Conservation (phyloP, 1,139 yeast species). For the Saccharomyces hybrid region DNA sequence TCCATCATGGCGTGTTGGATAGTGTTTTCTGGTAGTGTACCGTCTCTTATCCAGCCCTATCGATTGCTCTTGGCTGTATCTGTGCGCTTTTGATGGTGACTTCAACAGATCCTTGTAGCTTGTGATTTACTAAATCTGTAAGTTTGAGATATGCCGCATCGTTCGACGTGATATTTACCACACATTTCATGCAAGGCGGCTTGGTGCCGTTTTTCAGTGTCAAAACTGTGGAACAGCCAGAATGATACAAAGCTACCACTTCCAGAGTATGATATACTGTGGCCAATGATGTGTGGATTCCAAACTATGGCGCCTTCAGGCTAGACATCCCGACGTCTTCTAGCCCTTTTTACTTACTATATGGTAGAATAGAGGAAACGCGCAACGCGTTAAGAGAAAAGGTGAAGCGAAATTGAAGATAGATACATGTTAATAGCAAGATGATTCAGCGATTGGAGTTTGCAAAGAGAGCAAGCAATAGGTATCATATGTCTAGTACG, state of each 20-base stretch:
- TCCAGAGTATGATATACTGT: background rate
- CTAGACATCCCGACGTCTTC: too few relatives aligned
- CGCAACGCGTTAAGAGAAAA: slow-evolving; percentile 1
- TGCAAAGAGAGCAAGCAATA: background rate
- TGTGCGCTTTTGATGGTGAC: background rate
- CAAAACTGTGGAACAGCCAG: too few relatives aligned
- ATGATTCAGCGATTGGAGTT: background rate
- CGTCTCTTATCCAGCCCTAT: background rate
- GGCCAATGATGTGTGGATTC: too few relatives aligned
- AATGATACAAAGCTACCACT: too few relatives aligned
- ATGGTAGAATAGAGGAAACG: background rate
- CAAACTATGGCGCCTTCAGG: too few relatives aligned
- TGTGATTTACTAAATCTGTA: background rate
- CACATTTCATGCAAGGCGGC: background rate
- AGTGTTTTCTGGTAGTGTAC: background rate
- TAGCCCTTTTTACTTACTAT: too few relatives aligned
- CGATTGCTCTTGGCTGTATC: slow-evolving; percentile 1
- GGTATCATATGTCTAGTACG: background rate
- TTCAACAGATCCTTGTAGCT: background rate
- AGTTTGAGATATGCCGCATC: background rate
- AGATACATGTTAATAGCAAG: background rate
- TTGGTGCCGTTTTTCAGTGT: too few relatives aligned
- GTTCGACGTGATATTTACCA: background rate
- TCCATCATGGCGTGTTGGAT: slow-evolving; percentile 5
- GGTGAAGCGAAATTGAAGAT: background rate